Percentiles rank a stretch among this genome's conserved stretches.
Conservation (phyloP, 78 protist species). For the Protostelium mycophagum region DNA sequence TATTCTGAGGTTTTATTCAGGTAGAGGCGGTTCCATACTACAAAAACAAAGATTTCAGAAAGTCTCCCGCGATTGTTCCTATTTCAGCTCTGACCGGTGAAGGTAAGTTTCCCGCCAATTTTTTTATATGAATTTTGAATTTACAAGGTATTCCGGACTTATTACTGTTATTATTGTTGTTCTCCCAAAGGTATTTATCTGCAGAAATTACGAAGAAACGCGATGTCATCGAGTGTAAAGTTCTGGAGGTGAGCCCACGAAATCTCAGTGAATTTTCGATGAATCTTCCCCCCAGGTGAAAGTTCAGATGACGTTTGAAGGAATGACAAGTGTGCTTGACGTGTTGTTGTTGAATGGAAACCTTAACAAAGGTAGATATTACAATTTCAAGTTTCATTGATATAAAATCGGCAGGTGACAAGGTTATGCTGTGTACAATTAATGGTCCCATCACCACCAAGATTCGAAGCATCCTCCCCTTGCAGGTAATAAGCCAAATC, state of each 20-base stretch:
- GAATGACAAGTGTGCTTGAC: constrained; percentile 92
- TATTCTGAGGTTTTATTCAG: not conserved
- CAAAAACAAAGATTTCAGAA: constrained; percentile 58
- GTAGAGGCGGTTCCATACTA: constrained; percentile 89
- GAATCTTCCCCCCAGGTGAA: not conserved
- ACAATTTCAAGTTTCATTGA: not conserved
- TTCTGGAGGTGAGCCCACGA: constrained; percentile 90
- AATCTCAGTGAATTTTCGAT: not conserved
- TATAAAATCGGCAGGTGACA: not conserved
- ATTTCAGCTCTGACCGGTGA: constrained; percentile 98
- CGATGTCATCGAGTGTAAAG: constrained; percentile 75
- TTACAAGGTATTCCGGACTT: constrained; percentile 97
- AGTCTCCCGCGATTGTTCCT: constrained; percentile 89
- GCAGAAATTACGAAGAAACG: constrained; percentile 42
- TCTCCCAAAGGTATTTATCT: constrained; percentile 85
- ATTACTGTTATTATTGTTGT: constrained; percentile 73
- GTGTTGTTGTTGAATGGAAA: constrained; percentile 84
- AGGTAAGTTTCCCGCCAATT: constrained; percentile 84
- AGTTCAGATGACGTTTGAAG: constrained; percentile 41
- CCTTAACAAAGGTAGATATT: constrained; percentile 74
- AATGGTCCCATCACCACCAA: constrained; percentile 91
- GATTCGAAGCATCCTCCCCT: constrained; percentile 83
- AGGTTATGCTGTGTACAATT: constrained; percentile 80
- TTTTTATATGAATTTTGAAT: constrained; percentile 97
- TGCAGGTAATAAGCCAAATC: too few relatives aligned